These are phyloP conservation scores for Pythium insidiosum DNA, from an alignment of 352 stramenopile species.

Conservation along the genomic window DNA sequence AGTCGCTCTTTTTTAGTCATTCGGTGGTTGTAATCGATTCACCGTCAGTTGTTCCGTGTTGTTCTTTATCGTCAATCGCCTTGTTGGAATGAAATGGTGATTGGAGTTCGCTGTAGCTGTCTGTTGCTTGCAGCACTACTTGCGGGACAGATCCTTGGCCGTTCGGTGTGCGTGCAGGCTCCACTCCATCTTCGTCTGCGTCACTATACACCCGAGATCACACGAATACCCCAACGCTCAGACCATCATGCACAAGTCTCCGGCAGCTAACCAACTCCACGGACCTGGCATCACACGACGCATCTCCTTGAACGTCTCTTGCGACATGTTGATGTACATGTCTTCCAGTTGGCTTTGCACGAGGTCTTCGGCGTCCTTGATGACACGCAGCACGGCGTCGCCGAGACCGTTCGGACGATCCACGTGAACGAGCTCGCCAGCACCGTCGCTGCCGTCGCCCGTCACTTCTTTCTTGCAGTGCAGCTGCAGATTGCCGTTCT, in stretches of 20 bases:
- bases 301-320: conserved; percentile 94
- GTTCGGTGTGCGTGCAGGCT: conserved; percentile 78
- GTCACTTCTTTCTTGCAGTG: conserved; percentile 66
- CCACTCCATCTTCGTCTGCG: conserved; percentile 87
- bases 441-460: conserved; percentile 42
- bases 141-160: conserved; percentile 60
- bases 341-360: conserved; percentile 88
- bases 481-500: conserved; percentile 94
- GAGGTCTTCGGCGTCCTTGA: conserved; percentile 77
- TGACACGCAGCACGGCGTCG: conserved; percentile 57
- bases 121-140: too few species aligned
- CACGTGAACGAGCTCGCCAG: too few species aligned
- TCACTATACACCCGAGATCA: too few species aligned
- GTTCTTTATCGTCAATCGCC: too few species aligned
- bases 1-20: too few species aligned
- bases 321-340: conserved; percentile 94
- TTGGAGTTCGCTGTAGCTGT: too few species aligned
- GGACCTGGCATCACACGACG: conserved; percentile 89
- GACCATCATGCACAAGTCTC: too few species aligned
- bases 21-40: too few species aligned
- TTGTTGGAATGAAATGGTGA: too few species aligned
- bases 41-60: too few species aligned
- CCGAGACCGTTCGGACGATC: conserved; percentile 32
- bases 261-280: too few species aligned
- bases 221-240: too few species aligned